phyloP scores from a whole-genome alignment of 768 basidiomycete genomes.

The Mycena alexandri region DNA sequence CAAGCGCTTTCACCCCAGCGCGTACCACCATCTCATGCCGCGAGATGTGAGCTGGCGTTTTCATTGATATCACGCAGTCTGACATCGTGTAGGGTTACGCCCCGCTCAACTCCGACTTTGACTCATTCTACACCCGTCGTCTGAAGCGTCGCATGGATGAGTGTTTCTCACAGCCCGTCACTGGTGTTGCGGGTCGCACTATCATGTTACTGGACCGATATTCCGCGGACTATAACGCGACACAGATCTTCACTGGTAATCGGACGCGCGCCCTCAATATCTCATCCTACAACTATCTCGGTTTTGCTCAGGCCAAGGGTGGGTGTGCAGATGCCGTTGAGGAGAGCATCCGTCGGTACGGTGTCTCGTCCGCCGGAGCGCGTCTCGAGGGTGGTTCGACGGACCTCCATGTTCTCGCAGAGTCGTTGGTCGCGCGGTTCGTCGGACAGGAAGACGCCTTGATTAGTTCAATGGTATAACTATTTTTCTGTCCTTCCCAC shows the following conservation, averaged over 20 bases:
- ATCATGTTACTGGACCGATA: conserved; percentile 88
- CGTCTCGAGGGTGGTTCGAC: conserved; percentile 88
- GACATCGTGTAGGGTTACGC: conserved; percentile 83
- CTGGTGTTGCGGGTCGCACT: conserved; percentile 95
- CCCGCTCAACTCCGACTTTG: conserved; percentile 96
- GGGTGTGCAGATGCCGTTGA: conserved; percentile 97
- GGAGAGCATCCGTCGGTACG: conserved; percentile 83
- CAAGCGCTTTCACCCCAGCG: conserved; percentile 77
- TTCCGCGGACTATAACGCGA: conserved; percentile 85
- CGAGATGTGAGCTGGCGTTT: conserved; percentile 72
- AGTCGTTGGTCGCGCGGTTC: conserved; percentile 91
- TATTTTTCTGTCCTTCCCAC: too few species aligned
- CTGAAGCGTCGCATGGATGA: conserved; percentile 96
- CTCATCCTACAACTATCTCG: conserved; percentile 99
- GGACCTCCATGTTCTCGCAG: conserved; percentile 84
- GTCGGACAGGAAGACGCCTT: conserved; percentile 91
- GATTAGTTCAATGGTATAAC: conserved; percentile 65
- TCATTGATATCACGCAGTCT: conserved; percentile 24
- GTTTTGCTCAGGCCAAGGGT: conserved; percentile 94
- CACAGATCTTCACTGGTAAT: conserved; percentile 81
- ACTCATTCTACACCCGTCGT: conserved; percentile 98
- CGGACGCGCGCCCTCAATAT: conserved; percentile 94
- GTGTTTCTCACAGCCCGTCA: conserved; percentile 93
- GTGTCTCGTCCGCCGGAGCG: conserved; percentile 80
- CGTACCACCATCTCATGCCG: conserved; percentile 87